Percentiles rank a stretch among this genome's conserved stretches.
These are phyloP conservation scores for Ampelocalamus luodianensis DNA, from an alignment of 176 grass and related monocot species.

Conservation along the genomic window DNA sequence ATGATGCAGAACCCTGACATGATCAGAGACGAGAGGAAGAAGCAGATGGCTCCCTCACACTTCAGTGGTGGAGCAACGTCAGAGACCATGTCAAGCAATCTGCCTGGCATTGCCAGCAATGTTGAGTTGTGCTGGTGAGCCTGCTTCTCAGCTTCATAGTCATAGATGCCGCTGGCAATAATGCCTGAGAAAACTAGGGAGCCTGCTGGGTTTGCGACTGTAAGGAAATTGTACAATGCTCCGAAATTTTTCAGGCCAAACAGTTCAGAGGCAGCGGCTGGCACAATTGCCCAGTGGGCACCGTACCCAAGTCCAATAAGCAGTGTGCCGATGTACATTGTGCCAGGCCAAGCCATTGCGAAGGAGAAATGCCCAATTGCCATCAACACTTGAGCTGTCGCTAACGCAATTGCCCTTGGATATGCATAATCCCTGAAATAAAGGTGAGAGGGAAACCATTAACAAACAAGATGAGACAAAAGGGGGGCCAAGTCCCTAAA, in stretches of 20 bases:
- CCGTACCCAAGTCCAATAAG: constrained; percentile 62
- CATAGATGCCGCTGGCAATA: constrained; percentile 89
- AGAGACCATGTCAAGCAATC: constrained; percentile 41
- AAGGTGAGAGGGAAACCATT: constrained; percentile 1
- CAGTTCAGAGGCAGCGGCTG: constrained; percentile 60
- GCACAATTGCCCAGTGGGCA: constrained; percentile 68
- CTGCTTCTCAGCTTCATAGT: constrained; percentile 80
- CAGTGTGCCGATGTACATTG: constrained; percentile 62
- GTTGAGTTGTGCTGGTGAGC: constrained; percentile 48
- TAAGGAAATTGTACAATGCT: constrained; percentile 67
- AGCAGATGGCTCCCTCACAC: constrained; percentile 78
- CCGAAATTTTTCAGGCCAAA: constrained; percentile 80
- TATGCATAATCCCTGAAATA: constrained; percentile 73
- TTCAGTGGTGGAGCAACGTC: constrained; percentile 46
- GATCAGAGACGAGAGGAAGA: constrained; percentile 82
- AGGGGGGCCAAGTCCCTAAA: neutral
- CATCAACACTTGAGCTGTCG: constrained; percentile 73
- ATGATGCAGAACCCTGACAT: constrained; percentile 87
- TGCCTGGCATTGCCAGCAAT: constrained; percentile 30
- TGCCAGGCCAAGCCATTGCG: constrained; percentile 70
- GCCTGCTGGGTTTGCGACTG: constrained; percentile 74
- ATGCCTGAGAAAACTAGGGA: constrained; percentile 92
- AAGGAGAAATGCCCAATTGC: constrained; percentile 83
- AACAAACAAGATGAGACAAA: neutral
- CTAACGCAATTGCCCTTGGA: constrained; percentile 80